Conservation (phyloP, 169 alveolate species). For the Cryptosporidium xiaoi region DNA sequence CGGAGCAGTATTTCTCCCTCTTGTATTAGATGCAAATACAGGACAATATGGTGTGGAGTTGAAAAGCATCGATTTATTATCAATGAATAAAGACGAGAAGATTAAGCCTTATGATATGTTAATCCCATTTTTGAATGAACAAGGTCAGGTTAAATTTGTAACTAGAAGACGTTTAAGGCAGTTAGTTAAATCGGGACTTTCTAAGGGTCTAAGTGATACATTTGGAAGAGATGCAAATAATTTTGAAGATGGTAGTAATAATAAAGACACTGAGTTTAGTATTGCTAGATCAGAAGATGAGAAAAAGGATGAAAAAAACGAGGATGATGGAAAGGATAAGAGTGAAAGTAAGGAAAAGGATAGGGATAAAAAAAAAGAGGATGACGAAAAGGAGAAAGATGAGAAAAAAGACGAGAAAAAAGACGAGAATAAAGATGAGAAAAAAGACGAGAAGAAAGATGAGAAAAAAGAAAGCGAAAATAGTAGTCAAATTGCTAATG, state of each 20-base stretch:
- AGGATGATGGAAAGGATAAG: neutral
- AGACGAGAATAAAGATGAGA: constrained; percentile 3
- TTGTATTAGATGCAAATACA: constrained; percentile 59
- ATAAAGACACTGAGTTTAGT: neutral
- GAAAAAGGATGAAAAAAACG: constrained; percentile 21
- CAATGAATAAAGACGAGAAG: constrained; percentile 38
- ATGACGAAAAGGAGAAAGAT: neutral
- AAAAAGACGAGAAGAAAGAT: neutral
- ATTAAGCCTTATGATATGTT: constrained; percentile 69
- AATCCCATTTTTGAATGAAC: constrained; percentile 57
- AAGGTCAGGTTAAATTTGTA: constrained; percentile 54
- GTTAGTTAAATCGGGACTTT: constrained; percentile 62
- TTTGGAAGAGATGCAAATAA: constrained; percentile 1
- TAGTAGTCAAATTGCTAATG: neutral
- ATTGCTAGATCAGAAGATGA: neutral
- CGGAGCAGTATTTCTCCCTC: constrained; percentile 66
- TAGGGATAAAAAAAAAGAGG: neutral
- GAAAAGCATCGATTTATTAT: constrained; percentile 51
- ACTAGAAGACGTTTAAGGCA: constrained; percentile 66
- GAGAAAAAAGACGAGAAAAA: neutral
- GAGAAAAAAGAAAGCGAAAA: neutral
- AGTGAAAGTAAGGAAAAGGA: neutral
- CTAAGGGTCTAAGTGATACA: constrained; percentile 25
- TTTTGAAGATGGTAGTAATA: neutral
- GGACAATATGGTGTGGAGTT: constrained; percentile 72